A percentile compares a stretch with the other conserved stretches of the same genome.
Evolutionary conservation across 2,329 filamentous ascomycete genomes (phyloP).

Genomic region (Neonectria hederae): DNA sequence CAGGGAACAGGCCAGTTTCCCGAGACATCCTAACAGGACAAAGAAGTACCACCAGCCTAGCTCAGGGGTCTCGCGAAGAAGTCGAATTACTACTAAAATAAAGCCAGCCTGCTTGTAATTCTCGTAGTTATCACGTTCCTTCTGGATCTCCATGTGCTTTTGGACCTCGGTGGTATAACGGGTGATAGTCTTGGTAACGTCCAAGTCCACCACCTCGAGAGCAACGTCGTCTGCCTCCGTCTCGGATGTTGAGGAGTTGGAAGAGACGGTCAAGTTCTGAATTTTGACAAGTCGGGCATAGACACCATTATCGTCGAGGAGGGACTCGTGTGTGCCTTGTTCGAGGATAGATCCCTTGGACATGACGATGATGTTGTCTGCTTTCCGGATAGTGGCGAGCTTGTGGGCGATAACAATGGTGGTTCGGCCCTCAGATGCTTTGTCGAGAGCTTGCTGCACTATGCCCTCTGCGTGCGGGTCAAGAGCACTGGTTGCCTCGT

Average conservation of each 20-base stretch:
- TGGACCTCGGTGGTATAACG: slow-evolving; percentile 44
- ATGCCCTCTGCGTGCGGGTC: slow-evolving; percentile 54
- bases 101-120: slow-evolving; percentile 46
- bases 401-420: slow-evolving; percentile 72
- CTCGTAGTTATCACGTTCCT: slow-evolving; percentile 51
- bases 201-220: slow-evolving; percentile 27
- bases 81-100: slow-evolving; percentile 43
- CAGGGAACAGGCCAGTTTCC: slow-evolving; percentile 52
- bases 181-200: slow-evolving; percentile 44
- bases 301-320: slow-evolving; percentile 58
- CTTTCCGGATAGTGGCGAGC: slow-evolving; percentile 51
- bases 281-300: slow-evolving; percentile 62
- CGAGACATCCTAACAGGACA: slow-evolving; percentile 44
- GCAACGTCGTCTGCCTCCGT: slow-evolving; percentile 39
- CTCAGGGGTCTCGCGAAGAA: slow-evolving; percentile 51
- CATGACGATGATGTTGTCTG: slow-evolving; percentile 47
- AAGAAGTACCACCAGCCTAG: slow-evolving; percentile 49
- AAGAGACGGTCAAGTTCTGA: slow-evolving; percentile 48
- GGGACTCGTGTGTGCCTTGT: slow-evolving; percentile 55
- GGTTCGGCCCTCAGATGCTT: slow-evolving; percentile 63
- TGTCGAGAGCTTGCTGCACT: slow-evolving; percentile 64
- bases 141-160: slow-evolving; percentile 45
- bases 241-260: slow-evolving; percentile 31
- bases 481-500: slow-evolving; percentile 71
- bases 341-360: slow-evolving; percentile 39